Evolutionary conservation across 176 grass and related monocot species (phyloP).

Genomic region (Carex pumila): DNA sequence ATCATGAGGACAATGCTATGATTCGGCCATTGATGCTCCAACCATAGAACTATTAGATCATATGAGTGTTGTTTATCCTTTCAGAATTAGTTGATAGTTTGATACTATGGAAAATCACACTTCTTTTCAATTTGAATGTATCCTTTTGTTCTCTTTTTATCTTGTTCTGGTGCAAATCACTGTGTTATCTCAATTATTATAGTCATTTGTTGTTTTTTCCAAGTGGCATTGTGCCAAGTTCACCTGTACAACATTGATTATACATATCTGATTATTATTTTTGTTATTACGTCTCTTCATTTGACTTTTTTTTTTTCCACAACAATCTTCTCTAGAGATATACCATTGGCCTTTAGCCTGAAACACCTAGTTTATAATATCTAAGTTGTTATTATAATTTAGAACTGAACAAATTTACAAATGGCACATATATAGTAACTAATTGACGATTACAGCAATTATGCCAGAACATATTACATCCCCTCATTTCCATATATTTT

Average conservation of each 20-base stretch:
- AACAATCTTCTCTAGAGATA: neutral
- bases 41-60: neutral
- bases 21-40: slow-evolving; percentile 27
- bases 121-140: neutral
- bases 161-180: neutral
- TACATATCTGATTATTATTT: neutral
- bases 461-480: neutral
- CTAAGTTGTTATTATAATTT: neutral
- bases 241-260: neutral
- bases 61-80: neutral
- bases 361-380: neutral
- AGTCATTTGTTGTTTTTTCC: neutral
- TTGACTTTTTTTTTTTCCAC: neutral
- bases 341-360: neutral
- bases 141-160: neutral
- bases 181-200: neutral
- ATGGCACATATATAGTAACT: no score
- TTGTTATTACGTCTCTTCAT: neutral
- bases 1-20: slow-evolving; percentile 32
- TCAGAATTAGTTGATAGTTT: neutral
- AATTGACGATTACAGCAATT: neutral
- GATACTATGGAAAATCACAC: neutral
- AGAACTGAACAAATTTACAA: neutral
- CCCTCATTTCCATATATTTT: neutral
- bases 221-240: neutral